Conservation (phyloP, 2,329 filamentous ascomycete genomes). For the Ophiostoma sp. region DNA sequence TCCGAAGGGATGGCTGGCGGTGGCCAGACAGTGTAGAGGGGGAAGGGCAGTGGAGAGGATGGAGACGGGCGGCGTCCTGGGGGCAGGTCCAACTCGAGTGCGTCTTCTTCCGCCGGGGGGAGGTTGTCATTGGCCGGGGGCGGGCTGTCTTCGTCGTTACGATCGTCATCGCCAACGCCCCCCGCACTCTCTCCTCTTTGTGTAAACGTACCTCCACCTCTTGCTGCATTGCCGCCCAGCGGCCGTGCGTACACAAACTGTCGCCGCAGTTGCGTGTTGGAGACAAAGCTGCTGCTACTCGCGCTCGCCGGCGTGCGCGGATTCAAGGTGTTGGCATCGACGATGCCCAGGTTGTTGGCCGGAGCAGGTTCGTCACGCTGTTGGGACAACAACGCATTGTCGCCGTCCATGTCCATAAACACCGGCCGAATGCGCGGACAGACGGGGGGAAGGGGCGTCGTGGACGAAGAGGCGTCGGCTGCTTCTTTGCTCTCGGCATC, state of each 20-base stretch:
- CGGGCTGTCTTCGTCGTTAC: too few relatives aligned
- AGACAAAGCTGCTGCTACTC: neutral
- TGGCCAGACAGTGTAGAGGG: constrained; percentile 69
- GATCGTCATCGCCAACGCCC: neutral
- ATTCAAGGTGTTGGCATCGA: too few relatives aligned
- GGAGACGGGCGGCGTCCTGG: neutral
- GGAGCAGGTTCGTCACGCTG: neutral
- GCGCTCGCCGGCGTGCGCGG: neutral
- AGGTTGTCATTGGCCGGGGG: too few relatives aligned
- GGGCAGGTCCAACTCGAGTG: neutral
- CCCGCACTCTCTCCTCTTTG: neutral
- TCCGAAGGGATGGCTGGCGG: constrained; percentile 66
- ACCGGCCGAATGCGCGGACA: constrained; percentile 11
- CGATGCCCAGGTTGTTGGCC: too few relatives aligned
- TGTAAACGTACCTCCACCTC: neutral
- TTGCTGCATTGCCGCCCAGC: neutral
- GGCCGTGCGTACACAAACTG: constrained; percentile 13
- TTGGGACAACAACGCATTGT: neutral
- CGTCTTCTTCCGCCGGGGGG: neutral
- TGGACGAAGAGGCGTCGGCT: neutral
- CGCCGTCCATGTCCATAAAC: constrained; percentile 1
- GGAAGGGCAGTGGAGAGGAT: constrained; percentile 36
- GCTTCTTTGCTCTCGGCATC: neutral
- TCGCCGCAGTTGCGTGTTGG: neutral
- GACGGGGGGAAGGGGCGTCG: neutral